phyloP scores from a whole-genome alignment of 306 rosid genomes.

The Dryas drummondii region DNA sequence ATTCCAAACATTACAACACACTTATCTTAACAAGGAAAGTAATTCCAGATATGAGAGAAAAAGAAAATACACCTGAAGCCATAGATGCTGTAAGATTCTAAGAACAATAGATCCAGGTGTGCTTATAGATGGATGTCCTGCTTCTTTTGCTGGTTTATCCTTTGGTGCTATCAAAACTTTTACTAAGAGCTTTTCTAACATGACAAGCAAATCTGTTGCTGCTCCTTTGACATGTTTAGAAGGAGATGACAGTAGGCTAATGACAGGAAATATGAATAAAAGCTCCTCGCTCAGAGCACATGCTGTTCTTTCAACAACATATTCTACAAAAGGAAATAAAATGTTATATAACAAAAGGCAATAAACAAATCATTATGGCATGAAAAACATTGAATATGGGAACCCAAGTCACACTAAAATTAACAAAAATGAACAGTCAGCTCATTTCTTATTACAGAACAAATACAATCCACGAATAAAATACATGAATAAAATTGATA shows the following conservation, averaged over 20 bases:
- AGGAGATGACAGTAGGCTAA: slow-evolving; percentile 88
- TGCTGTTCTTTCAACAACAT: slow-evolving; percentile 35
- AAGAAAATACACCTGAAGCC: slow-evolving; percentile 65
- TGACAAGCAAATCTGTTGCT: slow-evolving; percentile 65
- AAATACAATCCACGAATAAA: background rate
- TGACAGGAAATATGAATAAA: slow-evolving; percentile 70
- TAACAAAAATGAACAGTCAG: background rate
- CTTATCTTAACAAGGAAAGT: background rate
- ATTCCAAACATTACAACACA: background rate
- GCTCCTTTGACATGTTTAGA: slow-evolving; percentile 71
- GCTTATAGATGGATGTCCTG: slow-evolving; percentile 47
- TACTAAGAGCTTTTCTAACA: slow-evolving; percentile 63
- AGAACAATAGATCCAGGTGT: slow-evolving; percentile 64
- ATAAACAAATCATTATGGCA: slow-evolving; percentile 12
- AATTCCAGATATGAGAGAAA: background rate
- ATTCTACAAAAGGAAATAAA: slow-evolving; percentile 49
- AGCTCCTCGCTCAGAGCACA: slow-evolving; percentile 63
- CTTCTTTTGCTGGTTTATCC: slow-evolving; percentile 39
- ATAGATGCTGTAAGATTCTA: slow-evolving; percentile 62
- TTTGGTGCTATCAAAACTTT: slow-evolving; percentile 35
- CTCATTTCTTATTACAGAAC: slow-evolving; percentile 1
- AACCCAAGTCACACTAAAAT: background rate
- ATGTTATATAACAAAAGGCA: slow-evolving; percentile 5
- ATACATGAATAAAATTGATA: background rate
- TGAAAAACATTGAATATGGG: slow-evolving; percentile 15